These are phyloP conservation scores for Botryosphaeria dothidea DNA, from an alignment of 2,329 filamentous ascomycete species.

Conservation along the genomic window DNA sequence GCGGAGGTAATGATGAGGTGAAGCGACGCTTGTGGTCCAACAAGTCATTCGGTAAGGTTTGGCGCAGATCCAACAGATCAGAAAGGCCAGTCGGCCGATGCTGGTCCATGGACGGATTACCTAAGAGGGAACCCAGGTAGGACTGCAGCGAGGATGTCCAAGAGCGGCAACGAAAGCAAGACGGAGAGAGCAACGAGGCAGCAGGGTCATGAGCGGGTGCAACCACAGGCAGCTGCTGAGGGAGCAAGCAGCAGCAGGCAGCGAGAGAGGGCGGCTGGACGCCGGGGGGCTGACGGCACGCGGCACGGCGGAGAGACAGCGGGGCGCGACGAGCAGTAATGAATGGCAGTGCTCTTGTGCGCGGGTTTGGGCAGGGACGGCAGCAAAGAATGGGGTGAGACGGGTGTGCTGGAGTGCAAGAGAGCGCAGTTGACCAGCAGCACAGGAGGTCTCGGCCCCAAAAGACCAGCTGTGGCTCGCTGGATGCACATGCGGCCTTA, in stretches of 20 bases:
- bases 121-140: conserved; percentile 4
- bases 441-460: conserved; percentile 12
- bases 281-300: neutral
- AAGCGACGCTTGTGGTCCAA: conserved; percentile 11
- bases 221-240: neutral
- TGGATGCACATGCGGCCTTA: conserved; percentile 16
- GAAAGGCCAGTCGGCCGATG: conserved; percentile 12
- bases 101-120: conserved; percentile 17
- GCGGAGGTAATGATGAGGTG: conserved; percentile 15
- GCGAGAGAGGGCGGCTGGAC: neutral
- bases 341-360: neutral
- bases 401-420: conserved; percentile 8
- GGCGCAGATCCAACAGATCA: conserved; percentile 19
- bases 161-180: neutral
- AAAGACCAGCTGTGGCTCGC: conserved; percentile 15
- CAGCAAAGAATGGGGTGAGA: conserved; percentile 16
- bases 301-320: neutral
- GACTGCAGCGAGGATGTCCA: neutral
- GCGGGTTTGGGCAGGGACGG: conserved; percentile 2
- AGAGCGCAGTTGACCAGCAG: conserved; percentile 13
- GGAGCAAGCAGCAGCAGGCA: neutral
- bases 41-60: conserved; percentile 17
- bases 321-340: neutral
- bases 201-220: neutral
- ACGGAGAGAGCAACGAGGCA: neutral